Conservation (phyloP, 495 filamentous ascomycete genomes). For the Clavariopsis aquatica region DNA sequence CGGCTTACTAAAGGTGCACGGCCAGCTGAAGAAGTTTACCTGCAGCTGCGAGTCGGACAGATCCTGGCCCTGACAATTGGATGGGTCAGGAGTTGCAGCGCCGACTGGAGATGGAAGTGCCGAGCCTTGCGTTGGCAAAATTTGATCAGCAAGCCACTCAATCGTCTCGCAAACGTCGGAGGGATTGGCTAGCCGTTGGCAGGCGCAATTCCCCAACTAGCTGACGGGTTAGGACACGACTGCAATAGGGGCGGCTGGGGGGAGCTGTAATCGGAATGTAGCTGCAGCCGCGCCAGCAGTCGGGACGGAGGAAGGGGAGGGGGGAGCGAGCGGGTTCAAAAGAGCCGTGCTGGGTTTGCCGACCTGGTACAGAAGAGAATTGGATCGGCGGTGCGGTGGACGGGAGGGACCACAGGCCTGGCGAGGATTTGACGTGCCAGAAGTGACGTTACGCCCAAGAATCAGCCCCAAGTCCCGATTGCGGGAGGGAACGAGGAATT, state of each 20-base stretch:
- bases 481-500: constrained; percentile 3
- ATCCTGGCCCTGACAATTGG: constrained; percentile 8
- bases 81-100: constrained; percentile 11
- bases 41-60: constrained; percentile 18
- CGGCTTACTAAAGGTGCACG: constrained; percentile 13
- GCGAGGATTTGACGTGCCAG: constrained; percentile 18
- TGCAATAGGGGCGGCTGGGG: background rate
- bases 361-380: constrained; percentile 28
- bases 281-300: constrained; percentile 19
- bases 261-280: constrained; percentile 26
- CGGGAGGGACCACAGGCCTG: constrained; percentile 7
- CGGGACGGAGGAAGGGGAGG: constrained; percentile 15
- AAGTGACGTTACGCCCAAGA: constrained; percentile 35
- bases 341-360: constrained; percentile 19
- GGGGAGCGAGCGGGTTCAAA: constrained; percentile 19
- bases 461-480: constrained; percentile 29
- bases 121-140: constrained; percentile 20
- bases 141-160: constrained; percentile 28
- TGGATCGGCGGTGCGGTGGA: constrained; percentile 25
- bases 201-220: constrained; percentile 2
- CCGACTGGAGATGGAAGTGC: constrained; percentile 6
- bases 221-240: background rate
- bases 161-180: constrained; percentile 4
- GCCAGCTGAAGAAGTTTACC: constrained; percentile 27
- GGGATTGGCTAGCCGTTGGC: constrained; percentile 5